Base-by-base conservation (phyloP, 306 rosid species). In the Trifolium fragiferum region DNA sequence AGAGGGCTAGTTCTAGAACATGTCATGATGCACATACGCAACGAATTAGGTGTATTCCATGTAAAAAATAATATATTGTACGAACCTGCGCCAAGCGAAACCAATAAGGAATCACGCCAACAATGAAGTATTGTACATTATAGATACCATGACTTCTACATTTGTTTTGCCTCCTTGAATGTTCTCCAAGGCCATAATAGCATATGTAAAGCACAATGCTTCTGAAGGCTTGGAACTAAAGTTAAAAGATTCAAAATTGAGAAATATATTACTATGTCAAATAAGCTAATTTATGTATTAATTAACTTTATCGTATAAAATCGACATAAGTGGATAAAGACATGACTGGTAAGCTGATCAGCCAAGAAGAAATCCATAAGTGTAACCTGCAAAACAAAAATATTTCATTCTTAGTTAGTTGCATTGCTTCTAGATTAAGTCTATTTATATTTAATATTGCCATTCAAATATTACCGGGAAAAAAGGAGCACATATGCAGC, bases 311-410 rank as follows among this genome's bases (percentile, higher is more conserved):
- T 8, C 62, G 76, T 46, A 15, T 59, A 66, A 80, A 71, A 25
- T 63, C n/a, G 8, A 70, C 40, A 49, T 5, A 27, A 68, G 68
- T 41, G 43, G 10, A 73, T 3, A 60, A 60, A 85, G 23, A 90
- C 92, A 91, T 90, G 96, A 78, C 93, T 85, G 6, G 91, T 82
- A 74, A 90, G 90, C 83, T 90, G 93, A 65, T 88, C 91, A n/a
- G 91, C 96, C 81, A 86, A 78, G 84, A 86, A 85, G 80, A 86
- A 85, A 49, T 90, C 89, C 10, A 75, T 72, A 77, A 86, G 76
- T 46, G 79, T 83, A 80, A 86, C 93, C 93, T 87, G 80, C 68
- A 81, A 62, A 76, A 30, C 6, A 4, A 67, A 50, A 78, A 49
- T 8, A n/a, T n/a, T n/a, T 47, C 5, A 30, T 15, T 49, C 43